Base-by-base conservation (phyloP, 371 early-diverging fungal genomes). In the Batkoa obscura region DNA sequence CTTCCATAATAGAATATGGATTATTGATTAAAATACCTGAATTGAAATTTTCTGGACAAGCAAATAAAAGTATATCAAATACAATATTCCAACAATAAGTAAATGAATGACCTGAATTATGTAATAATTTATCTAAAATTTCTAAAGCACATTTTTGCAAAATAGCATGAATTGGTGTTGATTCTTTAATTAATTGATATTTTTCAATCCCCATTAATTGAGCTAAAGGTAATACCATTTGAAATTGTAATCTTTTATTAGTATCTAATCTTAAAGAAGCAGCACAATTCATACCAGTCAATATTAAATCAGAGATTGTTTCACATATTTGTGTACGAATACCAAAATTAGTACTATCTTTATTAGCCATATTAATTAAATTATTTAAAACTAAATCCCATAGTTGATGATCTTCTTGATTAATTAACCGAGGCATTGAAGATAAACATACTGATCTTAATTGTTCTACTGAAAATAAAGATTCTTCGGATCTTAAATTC, bases 91-190 rank as follows among this genome's bases (percentile, higher is more conserved):
- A 96, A 1, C 92, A 88, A 49, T 72, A 70, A 0, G 79, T 75
- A 45, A 96, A 71, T 17, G 88, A 83, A 58, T 91, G 93, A 0
- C 97, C 95, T 35, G 86, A 82, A 0, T 83, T 84, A 63, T 94
- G 91, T 35, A 96, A 67, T 2, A 94, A 61, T 59, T 84, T 88
- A 65, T 90, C 80, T 50, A 96, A 70, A 0, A 88, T 92, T 59
- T 93, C 94, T 31, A 96, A 64, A 0, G 83, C 85, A 66, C 78
- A 78, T 53, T 81, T 83, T 56, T 88, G 86, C 1, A 91, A 86
- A 41, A 87, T 91, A 1, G 68, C 67, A 43, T 71, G 69, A 0
- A 62, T 59, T 30, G 5, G 15, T 9, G 23, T 12, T 33, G n/a
- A 9, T 2, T 8, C 33, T 52, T 2, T 38, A 17, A 31, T 13